phyloP scores from a whole-genome alignment of 768 basidiomycete genomes.

The Dacryopinax spathularia region DNA sequence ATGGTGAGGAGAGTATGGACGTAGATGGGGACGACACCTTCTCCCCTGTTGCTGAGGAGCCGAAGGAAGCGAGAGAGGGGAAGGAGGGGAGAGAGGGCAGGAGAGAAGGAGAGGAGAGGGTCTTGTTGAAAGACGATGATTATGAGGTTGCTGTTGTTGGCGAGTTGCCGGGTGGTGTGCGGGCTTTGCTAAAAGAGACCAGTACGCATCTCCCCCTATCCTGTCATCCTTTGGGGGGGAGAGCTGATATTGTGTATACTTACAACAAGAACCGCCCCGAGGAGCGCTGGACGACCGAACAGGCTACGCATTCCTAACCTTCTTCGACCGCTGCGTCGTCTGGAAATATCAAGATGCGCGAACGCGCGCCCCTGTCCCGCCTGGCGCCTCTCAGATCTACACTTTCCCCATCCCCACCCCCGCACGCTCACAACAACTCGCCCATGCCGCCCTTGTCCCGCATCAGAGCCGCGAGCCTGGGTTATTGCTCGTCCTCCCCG shows the following conservation, averaged over 20 bases:
- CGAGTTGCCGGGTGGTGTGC: background rate
- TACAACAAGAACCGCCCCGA: background rate
- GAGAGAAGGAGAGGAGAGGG: background rate
- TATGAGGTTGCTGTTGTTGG: background rate
- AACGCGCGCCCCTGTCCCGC: background rate
- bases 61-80: background rate
- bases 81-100: background rate
- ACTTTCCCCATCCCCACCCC: background rate
- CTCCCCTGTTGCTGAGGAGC: background rate
- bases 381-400: background rate
- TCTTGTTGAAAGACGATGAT: background rate
- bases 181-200: background rate
- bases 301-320: background rate
- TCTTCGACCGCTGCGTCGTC: background rate
- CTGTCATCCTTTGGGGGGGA: background rate
- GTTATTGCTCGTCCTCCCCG: slow-evolving; percentile 57
- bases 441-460: slow-evolving; percentile 41
- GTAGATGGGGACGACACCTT: background rate
- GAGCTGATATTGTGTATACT: background rate
- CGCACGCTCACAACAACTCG: background rate
- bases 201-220: background rate
- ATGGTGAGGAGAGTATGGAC: background rate
- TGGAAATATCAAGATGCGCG: background rate
- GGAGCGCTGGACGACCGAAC: slow-evolving; percentile 1
- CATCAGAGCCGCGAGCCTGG: slow-evolving; percentile 68